phyloP scores from a whole-genome alignment of 805 yeast species.

The Barnettozyma populi region DNA sequence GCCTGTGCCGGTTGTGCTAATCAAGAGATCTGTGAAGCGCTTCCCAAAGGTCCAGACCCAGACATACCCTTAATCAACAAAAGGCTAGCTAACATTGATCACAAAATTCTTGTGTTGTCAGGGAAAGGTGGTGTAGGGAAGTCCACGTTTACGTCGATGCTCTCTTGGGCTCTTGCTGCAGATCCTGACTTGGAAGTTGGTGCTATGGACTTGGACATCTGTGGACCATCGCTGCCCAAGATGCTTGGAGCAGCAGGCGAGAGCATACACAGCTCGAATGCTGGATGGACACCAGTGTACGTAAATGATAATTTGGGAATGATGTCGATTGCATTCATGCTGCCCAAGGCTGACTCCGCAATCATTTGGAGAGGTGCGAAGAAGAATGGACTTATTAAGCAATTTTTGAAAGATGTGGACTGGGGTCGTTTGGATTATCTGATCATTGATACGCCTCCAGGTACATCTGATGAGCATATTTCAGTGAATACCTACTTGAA shows the following conservation, averaged over 20 bases:
- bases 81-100: slow-evolving; percentile 59
- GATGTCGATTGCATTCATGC: slow-evolving; percentile 93
- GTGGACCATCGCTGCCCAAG: slow-evolving; percentile 94
- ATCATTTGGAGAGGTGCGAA: slow-evolving; percentile 98
- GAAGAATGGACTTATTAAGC: slow-evolving; percentile 88
- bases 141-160: slow-evolving; percentile 90
- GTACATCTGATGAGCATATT: slow-evolving; percentile 95
- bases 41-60: slow-evolving; percentile 94
- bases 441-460: slow-evolving; percentile 96
- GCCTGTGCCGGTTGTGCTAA: slow-evolving; percentile 96
- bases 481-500: slow-evolving; percentile 83
- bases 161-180: slow-evolving; percentile 94
- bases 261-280: slow-evolving; percentile 77
- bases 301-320: slow-evolving; percentile 92
- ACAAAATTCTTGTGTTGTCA: slow-evolving; percentile 76
- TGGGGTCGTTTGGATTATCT: slow-evolving; percentile 90
- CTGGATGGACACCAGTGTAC: slow-evolving; percentile 97
- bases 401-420: slow-evolving; percentile 87
- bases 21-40: slow-evolving; percentile 79
- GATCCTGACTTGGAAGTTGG: slow-evolving; percentile 69
- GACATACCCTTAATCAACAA: slow-evolving; percentile 74
- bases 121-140: slow-evolving; percentile 98
- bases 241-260: slow-evolving; percentile 93
- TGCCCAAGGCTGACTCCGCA: slow-evolving; percentile 90
- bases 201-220: slow-evolving; percentile 94